Evolutionary conservation across 768 basidiomycete species (phyloP), one percentile per base, ranked within the genome.

Genomic region (Dioszegia hungarica): DNA sequence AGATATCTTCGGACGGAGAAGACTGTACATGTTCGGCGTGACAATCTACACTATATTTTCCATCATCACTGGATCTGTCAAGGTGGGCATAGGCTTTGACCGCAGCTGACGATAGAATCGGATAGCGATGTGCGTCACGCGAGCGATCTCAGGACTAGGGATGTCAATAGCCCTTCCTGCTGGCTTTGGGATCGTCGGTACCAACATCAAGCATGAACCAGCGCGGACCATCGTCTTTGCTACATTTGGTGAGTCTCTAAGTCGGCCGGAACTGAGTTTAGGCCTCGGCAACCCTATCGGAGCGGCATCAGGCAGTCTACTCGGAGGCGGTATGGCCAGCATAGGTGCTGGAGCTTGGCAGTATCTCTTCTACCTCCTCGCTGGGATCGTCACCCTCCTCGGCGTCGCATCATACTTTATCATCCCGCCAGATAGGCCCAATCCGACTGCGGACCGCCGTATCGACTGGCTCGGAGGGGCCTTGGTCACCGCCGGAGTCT

Each of bases 211-310:
- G 5, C 37, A 61, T 20, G 62, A 66, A 24, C 58, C 66, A 14
- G 80, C 83, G 0, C 82, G 90, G 11, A 84, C 86, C 0, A 73
- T 83, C 0, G 90, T 89, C 0, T 91, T 92, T 59, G 82, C 90
- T 0, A 85, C 86, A 0, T 90, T 90, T 56, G 80, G 86, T 1
- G 85, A 88, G 0, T 90, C 90, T 1, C 65, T 90, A 82, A 0
- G 77, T 88, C 4, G 89, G 90, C 6, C 19, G 34, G 19, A 10
- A 41, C 22, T 33, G 31, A 33, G 86, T 0, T 90, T 90, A 59
- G 80, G 85, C 0, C 85, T 88, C 0, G 90, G 91, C 22, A 87
- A 85, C 1, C 89, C 90, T 0, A 66, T 92, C 4, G 90, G 91
- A 0, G 85, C 81, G 0, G 85, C 82, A 0, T 76, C 88, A 4